Evolutionary conservation across 2,329 filamentous ascomycete species (phyloP), one percentile per base, ranked within the genome.

Genomic region (Neodidymelliopsis sp.): DNA sequence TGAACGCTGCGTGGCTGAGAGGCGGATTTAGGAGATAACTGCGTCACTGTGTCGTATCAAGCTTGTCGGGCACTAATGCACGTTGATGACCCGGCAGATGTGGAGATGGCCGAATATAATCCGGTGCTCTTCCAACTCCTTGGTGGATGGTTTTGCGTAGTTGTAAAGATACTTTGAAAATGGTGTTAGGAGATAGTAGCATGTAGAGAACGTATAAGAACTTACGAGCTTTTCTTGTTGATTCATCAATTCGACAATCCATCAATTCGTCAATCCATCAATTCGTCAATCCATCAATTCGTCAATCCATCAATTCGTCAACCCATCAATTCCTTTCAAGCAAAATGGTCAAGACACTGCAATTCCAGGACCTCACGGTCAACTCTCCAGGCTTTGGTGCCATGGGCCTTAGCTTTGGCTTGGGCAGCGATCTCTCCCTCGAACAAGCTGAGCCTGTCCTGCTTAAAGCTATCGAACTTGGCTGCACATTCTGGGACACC

Each of bases 401-500:
- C n/a, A 84, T 84, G 81, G 80, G 81, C 2, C 54, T 77, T 40
- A 72, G 57, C 39, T 70, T 72, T 24, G 77, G 75, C 55, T 77
- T 81, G 45, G 79, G 79, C 42, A 62, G 56, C 30, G 46, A 65
- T 60, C 70, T 34, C 74, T 77, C 46, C 67, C 77, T 58, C 6
- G 58, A 66, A 9, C 76, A 82, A 25, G 70, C 76, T 10, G 78
- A 83, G 49, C 77, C 78, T 0, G 73, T 83, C 48, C 73, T 74
- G 6, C 65, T 83, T 2, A 75, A 73, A 19, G 75, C 75, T 3
- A 79, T 78, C 68, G 77, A 79, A 27, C 57, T 77, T 1, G 81
- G 81, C 35, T 76, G 76, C 42, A 75, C 74, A 9, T 77, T 79
- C 61, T 84, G 81, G 80, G 81, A 84, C 54, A 66, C 71, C n/a